phyloP scores from a whole-genome alignment of 139 green algal species.

The Chlamydomonas schloesseri region DNA sequence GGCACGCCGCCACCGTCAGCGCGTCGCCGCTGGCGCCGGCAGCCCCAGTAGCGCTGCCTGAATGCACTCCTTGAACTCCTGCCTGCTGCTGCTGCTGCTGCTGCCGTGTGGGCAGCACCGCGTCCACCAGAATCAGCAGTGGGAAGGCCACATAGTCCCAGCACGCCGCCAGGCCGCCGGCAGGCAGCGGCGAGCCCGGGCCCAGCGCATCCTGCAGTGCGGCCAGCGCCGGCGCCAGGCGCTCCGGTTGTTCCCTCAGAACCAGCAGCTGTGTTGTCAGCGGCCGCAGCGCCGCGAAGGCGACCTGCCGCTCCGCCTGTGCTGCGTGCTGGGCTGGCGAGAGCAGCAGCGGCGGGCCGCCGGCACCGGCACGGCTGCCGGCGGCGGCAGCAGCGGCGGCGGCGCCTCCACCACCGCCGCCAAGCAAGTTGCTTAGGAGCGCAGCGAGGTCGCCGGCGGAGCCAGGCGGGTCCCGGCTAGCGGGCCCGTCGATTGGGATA shows the following conservation, averaged over 20 bases:
- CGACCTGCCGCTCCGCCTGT: conserved; percentile 27
- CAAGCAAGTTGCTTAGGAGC: no score
- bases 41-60: no score
- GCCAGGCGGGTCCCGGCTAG: no score
- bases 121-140: conserved; percentile 75
- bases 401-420: no score
- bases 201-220: conserved; percentile 13
- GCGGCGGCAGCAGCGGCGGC: no score
- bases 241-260: conserved; percentile 50
- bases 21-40: background rate
- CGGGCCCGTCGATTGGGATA: background rate
- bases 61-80: background rate
- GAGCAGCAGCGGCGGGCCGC: no score
- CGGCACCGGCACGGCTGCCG: no score
- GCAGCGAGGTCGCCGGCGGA: no score
- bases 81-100: background rate
- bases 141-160: conserved; percentile 83
- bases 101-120: conserved; percentile 16
- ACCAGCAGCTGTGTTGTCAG: conserved; percentile 73
- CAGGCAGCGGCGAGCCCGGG: background rate
- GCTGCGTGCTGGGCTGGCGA: no score
- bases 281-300: conserved; percentile 72
- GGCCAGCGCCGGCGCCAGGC: conserved; percentile 47
- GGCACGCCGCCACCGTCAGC: conserved; percentile 25
- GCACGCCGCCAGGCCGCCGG: conserved; percentile 61